Evolutionary conservation across 2,329 filamentous ascomycete species (phyloP), one percentile per base, ranked within the genome.

Genomic region (Sclerotinia trifoliorum): DNA sequence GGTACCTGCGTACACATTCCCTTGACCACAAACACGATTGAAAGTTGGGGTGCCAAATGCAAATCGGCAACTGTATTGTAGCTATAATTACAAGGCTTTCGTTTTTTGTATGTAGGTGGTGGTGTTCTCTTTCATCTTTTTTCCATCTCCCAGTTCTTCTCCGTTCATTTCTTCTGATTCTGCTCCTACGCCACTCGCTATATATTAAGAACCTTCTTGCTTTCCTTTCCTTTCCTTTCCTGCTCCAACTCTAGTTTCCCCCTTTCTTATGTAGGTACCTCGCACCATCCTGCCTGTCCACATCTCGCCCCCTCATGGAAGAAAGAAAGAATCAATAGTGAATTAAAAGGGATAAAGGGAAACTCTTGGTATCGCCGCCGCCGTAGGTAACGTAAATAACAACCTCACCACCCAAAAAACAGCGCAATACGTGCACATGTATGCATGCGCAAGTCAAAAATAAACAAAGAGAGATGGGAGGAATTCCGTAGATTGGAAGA

Each of bases 321-420:
- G 44, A 62, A 62, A 51, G 58, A 51, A 62, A 65, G 39, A 65
- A 57, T 48, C 26, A 24, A 65, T 48, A 26, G 42, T 56, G 51
- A 24, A 65, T 56, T 56, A 65, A 52, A 60, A 42, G 15, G 51
- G 46, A 52, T 55, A 65, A 60, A 51, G 26, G 68, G 67, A 72
- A 69, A 70, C 69, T 61, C 46, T 70, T 75, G 74, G 74, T 75
- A 75, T 75, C 74, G 73, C 54, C 54, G 32, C 35, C 54, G 54
- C 61, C 44, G 52, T 66, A 66, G n/a, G 42, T 66, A 66, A 66
- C 64, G 44, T 66, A 66, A 57, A 66, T 44, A 32, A 48, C 42
- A 66, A 42, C 44, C 42, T 39, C 29, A 35, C 44, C 17, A 42
- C 44, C 15, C 3, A 29, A 60, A 35, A 44, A 66, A 44, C 11